A percentile compares a stretch with the other conserved stretches of the same genome.
These are phyloP conservation scores for Truncatella angustata DNA, from an alignment of 2,329 filamentous ascomycete genomes.

Conservation along the genomic window DNA sequence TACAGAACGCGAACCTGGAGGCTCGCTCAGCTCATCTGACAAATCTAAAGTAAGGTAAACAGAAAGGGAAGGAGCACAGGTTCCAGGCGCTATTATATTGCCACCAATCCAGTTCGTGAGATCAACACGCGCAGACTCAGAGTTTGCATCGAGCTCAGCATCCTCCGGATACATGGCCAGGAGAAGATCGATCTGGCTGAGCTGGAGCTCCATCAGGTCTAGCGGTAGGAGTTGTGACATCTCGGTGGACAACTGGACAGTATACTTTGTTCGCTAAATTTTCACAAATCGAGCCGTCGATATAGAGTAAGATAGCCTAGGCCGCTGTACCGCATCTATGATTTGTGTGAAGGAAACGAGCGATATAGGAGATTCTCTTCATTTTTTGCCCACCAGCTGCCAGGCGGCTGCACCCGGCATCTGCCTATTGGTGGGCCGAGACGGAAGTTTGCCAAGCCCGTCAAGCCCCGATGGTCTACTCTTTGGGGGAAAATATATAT, in stretches of 20 bases:
- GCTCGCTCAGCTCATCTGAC: constrained; percentile 11
- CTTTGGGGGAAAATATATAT: no score
- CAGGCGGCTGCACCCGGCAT: not conserved
- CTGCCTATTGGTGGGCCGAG: no score
- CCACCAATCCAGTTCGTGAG: not conserved
- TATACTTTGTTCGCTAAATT: not conserved
- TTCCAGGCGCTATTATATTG: not conserved
- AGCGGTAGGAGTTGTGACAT: constrained; percentile 26
- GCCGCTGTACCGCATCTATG: no score
- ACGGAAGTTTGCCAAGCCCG: no score
- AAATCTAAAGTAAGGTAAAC: constrained; percentile 26
- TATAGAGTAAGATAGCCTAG: no score
- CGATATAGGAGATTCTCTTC: not conserved
- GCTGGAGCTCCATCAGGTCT: constrained; percentile 46
- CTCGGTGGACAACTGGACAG: not conserved
- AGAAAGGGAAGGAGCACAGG: not conserved
- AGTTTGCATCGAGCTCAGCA: constrained; percentile 28
- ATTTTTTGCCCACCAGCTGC: not conserved
- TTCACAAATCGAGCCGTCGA: no score
- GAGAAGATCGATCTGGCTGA: constrained; percentile 50
- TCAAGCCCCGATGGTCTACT: no score
- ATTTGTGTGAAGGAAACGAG: no score
- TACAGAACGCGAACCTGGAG: constrained; percentile 15
- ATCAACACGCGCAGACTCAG: not conserved
- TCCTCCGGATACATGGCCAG: constrained; percentile 48